phyloP scores from a whole-genome alignment of 2,329 filamentous ascomycete species.

The Magnaporthiopsis incrustans region DNA sequence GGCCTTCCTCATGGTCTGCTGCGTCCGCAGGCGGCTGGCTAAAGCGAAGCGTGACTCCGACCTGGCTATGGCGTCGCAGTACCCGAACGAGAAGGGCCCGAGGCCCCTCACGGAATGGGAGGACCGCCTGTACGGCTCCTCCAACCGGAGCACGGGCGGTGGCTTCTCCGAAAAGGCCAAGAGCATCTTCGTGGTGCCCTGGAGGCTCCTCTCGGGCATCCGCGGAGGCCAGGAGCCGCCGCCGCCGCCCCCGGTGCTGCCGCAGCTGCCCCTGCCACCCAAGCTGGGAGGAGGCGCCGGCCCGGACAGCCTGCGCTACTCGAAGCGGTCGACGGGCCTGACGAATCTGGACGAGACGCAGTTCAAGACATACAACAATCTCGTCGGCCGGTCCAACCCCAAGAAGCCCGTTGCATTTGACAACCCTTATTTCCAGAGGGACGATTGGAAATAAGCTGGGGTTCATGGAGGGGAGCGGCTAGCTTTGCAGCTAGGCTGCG shows the following conservation, averaged over 20 bases:
- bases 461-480: background rate
- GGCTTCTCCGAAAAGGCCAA: background rate
- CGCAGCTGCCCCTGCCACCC: background rate
- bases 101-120: background rate
- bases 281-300: background rate
- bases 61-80: background rate
- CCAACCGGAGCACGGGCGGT: background rate
- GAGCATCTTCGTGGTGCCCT: constrained; percentile 2
- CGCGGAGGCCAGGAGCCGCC: background rate
- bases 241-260: background rate
- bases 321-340: constrained; percentile 1
- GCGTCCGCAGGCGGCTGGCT: background rate
- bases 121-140: constrained; percentile 1
- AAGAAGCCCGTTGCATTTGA: constrained; percentile 4
- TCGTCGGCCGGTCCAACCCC: constrained; percentile 1
- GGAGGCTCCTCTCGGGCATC: background rate
- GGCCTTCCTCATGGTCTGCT: background rate
- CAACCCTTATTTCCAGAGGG: constrained; percentile 1
- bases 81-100: too few relatives aligned
- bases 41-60: too few relatives aligned
- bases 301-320: background rate
- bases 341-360: constrained; percentile 3
- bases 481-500: background rate
- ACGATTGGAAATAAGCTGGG: constrained; percentile 2
- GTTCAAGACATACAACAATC: constrained; percentile 5